Conservation (phyloP, 164 flowering plant genomes). For the Vitis vinifera region ASM3070453v1 NC_081805.1:7635001-7635500, state of each 20-base stretch:
- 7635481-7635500: too few species aligned
- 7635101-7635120: slow-evolving; percentile 7
- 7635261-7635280: not conserved
- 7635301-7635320: too few species aligned
- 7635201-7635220: slow-evolving; percentile 56
- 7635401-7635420: too few species aligned
- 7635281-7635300: too few species aligned
- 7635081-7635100: slow-evolving; percentile 34
- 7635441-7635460: too few species aligned
- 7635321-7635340: too few species aligned
- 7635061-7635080: slow-evolving; percentile 40
- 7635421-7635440: too few species aligned
- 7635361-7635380: too few species aligned
- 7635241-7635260: slow-evolving; percentile 53
- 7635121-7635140: slow-evolving; percentile 24
- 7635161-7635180: slow-evolving; percentile 76
- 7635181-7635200: slow-evolving; percentile 52
- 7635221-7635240: slow-evolving; percentile 58
- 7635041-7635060: slow-evolving; percentile 23
- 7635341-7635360: too few species aligned
- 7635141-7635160: slow-evolving; percentile 53
- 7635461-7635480: too few species aligned
- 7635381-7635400: too few species aligned
- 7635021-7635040: slow-evolving; percentile 19
- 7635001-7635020: slow-evolving; percentile 26